These are phyloP conservation scores for Cynara cardunculus DNA, from an alignment of 129 eudicot species.

Conservation along the genomic window DNA sequence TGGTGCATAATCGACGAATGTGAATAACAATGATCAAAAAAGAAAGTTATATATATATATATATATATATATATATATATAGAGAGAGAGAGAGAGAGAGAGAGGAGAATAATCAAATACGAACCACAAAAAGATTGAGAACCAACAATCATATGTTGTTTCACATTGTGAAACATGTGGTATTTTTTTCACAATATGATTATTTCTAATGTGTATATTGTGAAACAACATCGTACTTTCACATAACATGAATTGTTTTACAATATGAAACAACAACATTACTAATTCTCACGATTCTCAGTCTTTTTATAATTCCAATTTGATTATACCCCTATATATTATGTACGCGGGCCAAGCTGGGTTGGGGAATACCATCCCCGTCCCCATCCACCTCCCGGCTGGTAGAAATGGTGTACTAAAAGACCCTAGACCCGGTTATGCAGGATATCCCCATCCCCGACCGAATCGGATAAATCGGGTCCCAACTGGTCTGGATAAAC, in stretches of 20 bases:
- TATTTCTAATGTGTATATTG: neutral
- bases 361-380: neutral
- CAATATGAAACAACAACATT: neutral
- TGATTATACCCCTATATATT: neutral
- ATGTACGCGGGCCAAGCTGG: neutral
- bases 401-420: no score
- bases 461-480: neutral
- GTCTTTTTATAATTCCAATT: no score
- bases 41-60: no score
- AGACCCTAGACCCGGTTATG: no score
- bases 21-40: no score
- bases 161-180: no score
- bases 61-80: no score
- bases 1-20: neutral
- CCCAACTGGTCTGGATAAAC: neutral
- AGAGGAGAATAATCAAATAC: no score
- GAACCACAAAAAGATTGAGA: no score
- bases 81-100: no score
- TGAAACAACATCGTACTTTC: neutral
- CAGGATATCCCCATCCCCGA: neutral
- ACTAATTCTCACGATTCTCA: no score
- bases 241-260: neutral
- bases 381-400: neutral
- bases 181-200: neutral
- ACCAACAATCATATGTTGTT: neutral